Evolutionary conservation across 345 rosid genomes (phyloP).

Genomic region (Noccaea bulbosa): DNA sequence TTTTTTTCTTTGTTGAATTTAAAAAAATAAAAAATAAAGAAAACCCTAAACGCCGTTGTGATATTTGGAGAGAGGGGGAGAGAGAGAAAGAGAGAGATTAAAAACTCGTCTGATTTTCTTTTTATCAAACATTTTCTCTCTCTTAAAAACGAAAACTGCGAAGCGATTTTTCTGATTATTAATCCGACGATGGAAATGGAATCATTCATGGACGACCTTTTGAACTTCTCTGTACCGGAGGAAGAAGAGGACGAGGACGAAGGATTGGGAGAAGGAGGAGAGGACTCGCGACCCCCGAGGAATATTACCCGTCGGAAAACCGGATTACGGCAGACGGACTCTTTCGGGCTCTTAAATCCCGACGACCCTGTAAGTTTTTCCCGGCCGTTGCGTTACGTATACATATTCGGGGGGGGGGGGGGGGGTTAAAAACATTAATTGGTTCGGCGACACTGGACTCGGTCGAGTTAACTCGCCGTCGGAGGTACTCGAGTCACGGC

Average conservation of each 20-base stretch:
- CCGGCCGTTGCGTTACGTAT: slow-evolving; percentile 8
- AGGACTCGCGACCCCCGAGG: slow-evolving; percentile 9
- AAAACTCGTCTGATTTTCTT: slow-evolving; percentile 31
- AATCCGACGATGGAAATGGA: slow-evolving; percentile 37
- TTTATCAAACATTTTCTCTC: slow-evolving; percentile 37
- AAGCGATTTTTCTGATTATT: slow-evolving; percentile 13
- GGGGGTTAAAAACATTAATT: slow-evolving; percentile 12
- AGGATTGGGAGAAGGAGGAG: background rate
- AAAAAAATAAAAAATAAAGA: background rate
- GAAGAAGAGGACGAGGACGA: slow-evolving; percentile 27
- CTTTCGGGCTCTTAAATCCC: slow-evolving; percentile 29
- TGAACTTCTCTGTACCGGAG: slow-evolving; percentile 45
- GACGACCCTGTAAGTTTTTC: slow-evolving; percentile 38
- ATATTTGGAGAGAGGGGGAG: slow-evolving; percentile 22
- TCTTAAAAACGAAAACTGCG: slow-evolving; percentile 20
- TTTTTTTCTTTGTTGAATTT: slow-evolving; percentile 9
- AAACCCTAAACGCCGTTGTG: slow-evolving; percentile 44
- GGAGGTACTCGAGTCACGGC: slow-evolving; percentile 32
- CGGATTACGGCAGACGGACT: slow-evolving; percentile 40
- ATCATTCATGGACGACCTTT: slow-evolving; percentile 47
- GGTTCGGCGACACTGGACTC: slow-evolving; percentile 29
- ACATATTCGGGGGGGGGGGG: background rate
- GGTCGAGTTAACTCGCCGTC: slow-evolving; percentile 39
- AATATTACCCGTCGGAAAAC: slow-evolving; percentile 41
- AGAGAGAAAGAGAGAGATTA: slow-evolving; percentile 28